phyloP scores from a whole-genome alignment of 371 early-diverging fungal species.

The Mucor piriformis region DNA sequence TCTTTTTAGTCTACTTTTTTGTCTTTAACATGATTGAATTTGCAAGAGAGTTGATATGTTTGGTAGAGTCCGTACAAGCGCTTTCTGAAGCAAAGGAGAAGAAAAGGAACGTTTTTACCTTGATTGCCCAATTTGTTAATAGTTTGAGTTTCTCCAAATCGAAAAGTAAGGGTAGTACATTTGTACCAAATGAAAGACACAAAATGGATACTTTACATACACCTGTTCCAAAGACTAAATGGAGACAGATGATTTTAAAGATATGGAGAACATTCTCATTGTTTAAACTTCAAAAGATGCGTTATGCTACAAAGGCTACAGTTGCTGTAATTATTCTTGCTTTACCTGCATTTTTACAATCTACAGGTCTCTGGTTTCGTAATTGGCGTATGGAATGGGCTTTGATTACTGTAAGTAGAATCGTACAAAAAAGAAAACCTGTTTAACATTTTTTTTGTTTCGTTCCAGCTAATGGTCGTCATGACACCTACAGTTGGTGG shows the following conservation, averaged over 20 bases:
- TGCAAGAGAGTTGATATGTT: slow-evolving; percentile 57
- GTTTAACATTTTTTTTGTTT: background rate
- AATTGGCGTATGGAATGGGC: slow-evolving; percentile 80
- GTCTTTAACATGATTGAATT: slow-evolving; percentile 79
- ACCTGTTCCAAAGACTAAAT: slow-evolving; percentile 59
- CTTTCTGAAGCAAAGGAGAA: slow-evolving; percentile 19
- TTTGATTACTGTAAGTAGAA: slow-evolving; percentile 61
- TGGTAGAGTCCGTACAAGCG: slow-evolving; percentile 60
- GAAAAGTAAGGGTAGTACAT: slow-evolving; percentile 4
- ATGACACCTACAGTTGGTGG: slow-evolving; percentile 88
- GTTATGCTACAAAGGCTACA: slow-evolving; percentile 77
- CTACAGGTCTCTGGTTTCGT: slow-evolving; percentile 58
- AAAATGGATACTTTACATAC: slow-evolving; percentile 66
- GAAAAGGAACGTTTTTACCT: slow-evolving; percentile 4
- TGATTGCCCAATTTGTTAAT: too few relatives aligned
- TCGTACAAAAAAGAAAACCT: background rate
- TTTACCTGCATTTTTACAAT: slow-evolving; percentile 69
- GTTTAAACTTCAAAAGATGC: slow-evolving; percentile 67
- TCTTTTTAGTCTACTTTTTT: slow-evolving; percentile 77
- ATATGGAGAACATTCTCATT: slow-evolving; percentile 67
- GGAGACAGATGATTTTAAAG: slow-evolving; percentile 48
- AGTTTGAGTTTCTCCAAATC: background rate
- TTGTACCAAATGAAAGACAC: slow-evolving; percentile 55
- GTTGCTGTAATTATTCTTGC: slow-evolving; percentile 61
- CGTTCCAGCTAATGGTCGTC: slow-evolving; percentile 59